phyloP scores from a whole-genome alignment of 768 basidiomycete species.

The Russula sp. region DNA sequence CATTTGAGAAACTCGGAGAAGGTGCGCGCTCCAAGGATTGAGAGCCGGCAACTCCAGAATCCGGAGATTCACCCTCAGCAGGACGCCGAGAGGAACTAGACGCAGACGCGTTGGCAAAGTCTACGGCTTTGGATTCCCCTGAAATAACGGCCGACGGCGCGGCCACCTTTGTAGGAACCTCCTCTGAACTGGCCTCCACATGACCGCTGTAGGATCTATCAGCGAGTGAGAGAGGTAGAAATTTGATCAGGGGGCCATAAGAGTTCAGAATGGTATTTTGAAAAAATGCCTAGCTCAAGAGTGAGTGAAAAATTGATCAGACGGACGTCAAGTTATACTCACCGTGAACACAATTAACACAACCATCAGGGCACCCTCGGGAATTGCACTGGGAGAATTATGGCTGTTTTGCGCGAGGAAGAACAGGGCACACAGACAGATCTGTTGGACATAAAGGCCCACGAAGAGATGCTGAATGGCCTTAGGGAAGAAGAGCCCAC shows the following conservation, averaged over 20 bases:
- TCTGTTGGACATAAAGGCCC: conserved; percentile 86
- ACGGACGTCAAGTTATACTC: conserved; percentile 33
- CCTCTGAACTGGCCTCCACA: background rate
- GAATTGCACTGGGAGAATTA: conserved; percentile 52
- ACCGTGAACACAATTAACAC: conserved; percentile 83
- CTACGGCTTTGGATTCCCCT: background rate
- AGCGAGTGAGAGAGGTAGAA: conserved; percentile 79
- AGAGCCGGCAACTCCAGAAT: background rate
- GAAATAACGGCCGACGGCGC: background rate
- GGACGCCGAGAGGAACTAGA: background rate
- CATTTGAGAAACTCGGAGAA: conserved; percentile 15
- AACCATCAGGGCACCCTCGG: conserved; percentile 82
- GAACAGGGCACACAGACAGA: conserved; percentile 84
- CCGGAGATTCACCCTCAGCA: background rate
- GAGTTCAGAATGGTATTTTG: conserved; percentile 73
- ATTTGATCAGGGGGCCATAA: conserved; percentile 72
- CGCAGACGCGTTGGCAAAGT: background rate
- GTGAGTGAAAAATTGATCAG: conserved; percentile 7
- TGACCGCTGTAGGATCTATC: conserved; percentile 52
- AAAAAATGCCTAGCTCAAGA: conserved; percentile 54
- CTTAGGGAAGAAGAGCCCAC: conserved; percentile 94
- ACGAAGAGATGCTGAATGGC: conserved; percentile 92
- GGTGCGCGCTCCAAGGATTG: background rate
- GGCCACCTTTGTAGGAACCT: background rate
- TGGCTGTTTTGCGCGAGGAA: conserved; percentile 72